A percentile compares a stretch with the other conserved stretches of the same genome.
Conservation (phyloP, 164 flowering plant genomes). For the Tetrastigma voinierianum region DNA sequence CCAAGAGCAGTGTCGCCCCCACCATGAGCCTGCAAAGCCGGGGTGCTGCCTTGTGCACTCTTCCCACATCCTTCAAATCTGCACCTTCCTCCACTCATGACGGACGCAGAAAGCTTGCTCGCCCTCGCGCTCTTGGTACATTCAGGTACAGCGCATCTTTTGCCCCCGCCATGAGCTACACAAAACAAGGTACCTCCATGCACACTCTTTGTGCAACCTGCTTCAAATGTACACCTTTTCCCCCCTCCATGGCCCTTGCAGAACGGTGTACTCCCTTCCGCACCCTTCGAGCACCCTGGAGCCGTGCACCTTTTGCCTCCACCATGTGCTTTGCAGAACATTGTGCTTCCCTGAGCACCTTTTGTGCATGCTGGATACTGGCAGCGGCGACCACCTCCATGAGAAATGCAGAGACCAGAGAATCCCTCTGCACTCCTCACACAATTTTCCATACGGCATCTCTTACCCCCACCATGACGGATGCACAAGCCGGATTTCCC, state of each 20-base stretch:
- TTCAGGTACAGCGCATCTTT: constrained; percentile 82
- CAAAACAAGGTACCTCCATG: constrained; percentile 90
- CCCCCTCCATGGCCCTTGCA: constrained; percentile 98
- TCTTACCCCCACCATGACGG: constrained; percentile 93
- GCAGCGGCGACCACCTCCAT: constrained; percentile 99
- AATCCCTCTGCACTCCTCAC: constrained; percentile 93
- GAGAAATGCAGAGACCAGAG: constrained; percentile 90
- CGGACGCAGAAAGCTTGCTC: constrained; percentile 85
- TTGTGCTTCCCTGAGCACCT: constrained; percentile 97
- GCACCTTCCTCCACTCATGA: constrained; percentile 99
- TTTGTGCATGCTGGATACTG: constrained; percentile 64
- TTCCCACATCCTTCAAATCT: constrained; percentile 69
- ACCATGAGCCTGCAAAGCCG: constrained; percentile 94
- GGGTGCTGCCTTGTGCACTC: constrained; percentile 92
- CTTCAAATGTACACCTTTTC: constrained; percentile 78
- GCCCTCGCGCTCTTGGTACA: constrained; percentile 97
- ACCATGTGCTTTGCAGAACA: constrained; percentile 94
- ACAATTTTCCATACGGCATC: constrained; percentile 80
- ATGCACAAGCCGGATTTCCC: constrained; percentile 95
- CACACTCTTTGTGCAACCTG: constrained; percentile 89
- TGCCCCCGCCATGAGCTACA: constrained; percentile 97
- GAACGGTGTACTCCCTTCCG: constrained; percentile 94
- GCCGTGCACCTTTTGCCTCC: constrained; percentile 90
- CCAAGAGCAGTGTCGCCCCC: constrained; percentile 95
- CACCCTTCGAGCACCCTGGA: constrained; percentile 85